phyloP scores from a whole-genome alignment of 2,329 filamentous ascomycete species.

The Fusarium dimerum region DNA sequence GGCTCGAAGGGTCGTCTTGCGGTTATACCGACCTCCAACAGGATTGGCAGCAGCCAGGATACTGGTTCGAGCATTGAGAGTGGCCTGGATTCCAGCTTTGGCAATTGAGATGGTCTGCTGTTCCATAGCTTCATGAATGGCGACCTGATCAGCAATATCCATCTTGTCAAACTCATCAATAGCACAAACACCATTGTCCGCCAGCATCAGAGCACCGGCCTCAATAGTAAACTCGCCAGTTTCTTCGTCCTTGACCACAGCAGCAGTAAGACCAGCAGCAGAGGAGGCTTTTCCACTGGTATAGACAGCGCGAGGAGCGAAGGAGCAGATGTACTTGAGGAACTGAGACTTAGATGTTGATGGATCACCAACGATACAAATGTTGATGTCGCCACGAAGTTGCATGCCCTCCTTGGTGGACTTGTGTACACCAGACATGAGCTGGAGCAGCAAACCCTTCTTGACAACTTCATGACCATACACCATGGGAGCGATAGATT shows the following conservation, averaged over 20 bases:
- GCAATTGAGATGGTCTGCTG: constrained; percentile 99
- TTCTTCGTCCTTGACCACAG: constrained; percentile 96
- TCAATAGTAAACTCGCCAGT: constrained; percentile 99
- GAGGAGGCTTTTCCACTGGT: constrained; percentile 98
- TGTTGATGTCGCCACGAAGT: constrained; percentile 95
- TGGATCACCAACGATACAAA: constrained; percentile 96
- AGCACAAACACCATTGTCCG: constrained; percentile 94
- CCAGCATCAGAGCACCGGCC: constrained; percentile 95
- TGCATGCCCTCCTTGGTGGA: constrained; percentile 92
- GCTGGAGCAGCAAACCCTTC: constrained; percentile 89
- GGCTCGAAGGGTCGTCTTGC: constrained; percentile 86
- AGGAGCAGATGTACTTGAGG: constrained; percentile 95
- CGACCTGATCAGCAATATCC: constrained; percentile 95
- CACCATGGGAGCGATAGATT: constrained; percentile 94
- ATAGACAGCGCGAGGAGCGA: constrained; percentile 95
- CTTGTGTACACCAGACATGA: constrained; percentile 96
- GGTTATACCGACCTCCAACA: constrained; percentile 94
- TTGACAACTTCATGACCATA: constrained; percentile 98
- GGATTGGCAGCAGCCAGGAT: constrained; percentile 97
- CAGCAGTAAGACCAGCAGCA: constrained; percentile 93
- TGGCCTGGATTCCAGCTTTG: constrained; percentile 97
- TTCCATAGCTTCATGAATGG: constrained; percentile 99
- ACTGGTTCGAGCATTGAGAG: constrained; percentile 90
- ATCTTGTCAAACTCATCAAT: constrained; percentile 99
- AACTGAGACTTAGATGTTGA: constrained; percentile 98